These are phyloP conservation scores for Phoma sp. DNA, from an alignment of 2,329 filamentous ascomycete species.

Conservation along the genomic window DNA sequence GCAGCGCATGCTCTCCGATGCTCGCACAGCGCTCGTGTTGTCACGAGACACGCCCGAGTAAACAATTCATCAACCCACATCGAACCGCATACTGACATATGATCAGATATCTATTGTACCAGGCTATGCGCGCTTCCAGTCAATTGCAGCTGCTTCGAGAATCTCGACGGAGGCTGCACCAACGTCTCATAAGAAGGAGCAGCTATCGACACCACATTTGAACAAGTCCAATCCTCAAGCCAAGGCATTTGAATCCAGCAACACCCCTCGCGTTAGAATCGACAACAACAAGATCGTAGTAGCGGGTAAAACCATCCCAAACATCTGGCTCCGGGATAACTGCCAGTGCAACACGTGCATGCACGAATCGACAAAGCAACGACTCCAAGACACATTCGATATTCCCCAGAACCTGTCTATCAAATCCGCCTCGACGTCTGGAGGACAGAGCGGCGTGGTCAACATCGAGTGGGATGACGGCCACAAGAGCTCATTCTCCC, in stretches of 20 bases:
- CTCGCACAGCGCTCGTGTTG: conserved; percentile 9
- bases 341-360: conserved; percentile 72
- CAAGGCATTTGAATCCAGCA: too few species aligned
- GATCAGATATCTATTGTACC: neutral
- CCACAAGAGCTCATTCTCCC: conserved; percentile 72
- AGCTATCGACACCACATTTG: neutral
- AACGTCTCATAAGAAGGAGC: neutral
- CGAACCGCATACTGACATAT: neutral
- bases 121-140: conserved; percentile 5
- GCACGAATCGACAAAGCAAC: conserved; percentile 73
- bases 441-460: neutral
- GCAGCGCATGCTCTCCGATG: conserved; percentile 7
- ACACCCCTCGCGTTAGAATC: neutral
- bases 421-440: conserved; percentile 14
- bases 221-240: neutral
- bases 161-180: neutral
- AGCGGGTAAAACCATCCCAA: conserved; percentile 15
- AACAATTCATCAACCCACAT: neutral
- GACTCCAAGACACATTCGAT: conserved; percentile 70
- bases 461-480: conserved; percentile 58
- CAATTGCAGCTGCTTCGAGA: neutral
- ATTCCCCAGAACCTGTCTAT: conserved; percentile 41
- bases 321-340: conserved; percentile 64
- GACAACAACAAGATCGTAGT: conserved; percentile 12
- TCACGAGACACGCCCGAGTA: conserved; percentile 14